These are phyloP conservation scores for Dillenia suffruticosa DNA, from an alignment of 164 flowering plant genomes.

Conservation along the genomic window DNA sequence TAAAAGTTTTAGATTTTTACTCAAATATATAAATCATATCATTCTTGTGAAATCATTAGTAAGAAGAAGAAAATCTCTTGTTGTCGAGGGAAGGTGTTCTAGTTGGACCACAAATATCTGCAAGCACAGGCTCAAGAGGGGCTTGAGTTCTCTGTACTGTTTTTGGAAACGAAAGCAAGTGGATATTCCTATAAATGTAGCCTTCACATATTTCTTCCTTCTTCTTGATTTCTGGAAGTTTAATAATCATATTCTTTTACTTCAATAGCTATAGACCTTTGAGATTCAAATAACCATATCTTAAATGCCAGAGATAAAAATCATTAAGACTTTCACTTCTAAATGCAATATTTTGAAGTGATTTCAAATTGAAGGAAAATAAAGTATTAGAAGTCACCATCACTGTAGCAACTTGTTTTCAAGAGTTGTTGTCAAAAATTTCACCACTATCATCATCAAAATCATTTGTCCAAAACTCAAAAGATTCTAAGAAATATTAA, in stretches of 20 bases:
- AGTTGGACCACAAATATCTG: slow-evolving; percentile 10
- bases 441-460: too few species aligned
- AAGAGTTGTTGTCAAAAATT: too few species aligned
- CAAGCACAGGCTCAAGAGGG: slow-evolving; percentile 10
- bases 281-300: neutral
- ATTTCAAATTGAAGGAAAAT: slow-evolving; percentile 6
- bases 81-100: neutral
- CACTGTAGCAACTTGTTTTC: too few species aligned
- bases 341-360: neutral
- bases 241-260: neutral
- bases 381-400: slow-evolving; percentile 4
- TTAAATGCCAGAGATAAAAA: slow-evolving; percentile 5
- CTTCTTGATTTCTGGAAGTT: neutral
- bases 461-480: too few species aligned
- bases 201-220: slow-evolving; percentile 5
- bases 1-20: slow-evolving; percentile 6
- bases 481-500: slow-evolving; percentile 1
- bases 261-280: neutral
- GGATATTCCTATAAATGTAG: slow-evolving; percentile 5
- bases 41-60: slow-evolving; percentile 14
- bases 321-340: neutral
- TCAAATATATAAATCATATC: slow-evolving; percentile 9
- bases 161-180: slow-evolving; percentile 3
- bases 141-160: slow-evolving; percentile 7
- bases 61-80: slow-evolving; percentile 8